Base-by-base conservation (phyloP, 78 protist genomes). In the Trichosphaerium sp. region DNA sequence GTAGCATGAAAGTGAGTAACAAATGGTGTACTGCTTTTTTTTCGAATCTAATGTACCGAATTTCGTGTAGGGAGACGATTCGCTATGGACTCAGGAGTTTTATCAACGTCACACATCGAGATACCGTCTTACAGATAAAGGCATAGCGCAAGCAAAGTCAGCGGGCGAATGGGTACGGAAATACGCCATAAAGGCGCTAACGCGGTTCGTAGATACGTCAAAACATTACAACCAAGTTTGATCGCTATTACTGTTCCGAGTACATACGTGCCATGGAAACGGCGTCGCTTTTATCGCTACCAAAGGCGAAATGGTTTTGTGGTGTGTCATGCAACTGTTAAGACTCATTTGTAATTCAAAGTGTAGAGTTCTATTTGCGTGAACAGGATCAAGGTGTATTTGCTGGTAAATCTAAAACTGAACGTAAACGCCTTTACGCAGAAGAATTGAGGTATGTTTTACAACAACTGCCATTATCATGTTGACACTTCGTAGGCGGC, bases 181-280 rank as follows among this genome's bases (percentile, higher is more conserved):
- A 15, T 15, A 15, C 15, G 31, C 31, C 49, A 44, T 44, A 15
- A 15, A 44, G 31, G 15, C 49, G 31, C 15, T 15, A 44, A 15
- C 31, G 31, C 15, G 49, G 49, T 15, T 15, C 31, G 31, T 60
- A 48, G 65, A 32, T 60, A 31, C 42, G 52, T 1, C 15, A 60
- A 32, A 6, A 60, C 51, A 12, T 60, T 32, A 18, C 6, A 6
- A 48, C 10, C n/a, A 1, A 5, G 35, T 60, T 60, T 5, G 65
- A 60, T 32, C 42, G 52, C 10, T 60, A 42, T 32, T 60, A 12
- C 51, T 8, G 6, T 12, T 43, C 62, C 65, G 71, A 65, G 39
- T 65, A 65, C 65, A 28, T 59, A 15, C 34, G 71, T 8, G 71
- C 71, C 38, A 65, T 65, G 71, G 71, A 65, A 39, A 65, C 71